Evolutionary conservation across 176 grass and related monocot species (phyloP).

Genomic region (Oryza officinalis): DNA sequence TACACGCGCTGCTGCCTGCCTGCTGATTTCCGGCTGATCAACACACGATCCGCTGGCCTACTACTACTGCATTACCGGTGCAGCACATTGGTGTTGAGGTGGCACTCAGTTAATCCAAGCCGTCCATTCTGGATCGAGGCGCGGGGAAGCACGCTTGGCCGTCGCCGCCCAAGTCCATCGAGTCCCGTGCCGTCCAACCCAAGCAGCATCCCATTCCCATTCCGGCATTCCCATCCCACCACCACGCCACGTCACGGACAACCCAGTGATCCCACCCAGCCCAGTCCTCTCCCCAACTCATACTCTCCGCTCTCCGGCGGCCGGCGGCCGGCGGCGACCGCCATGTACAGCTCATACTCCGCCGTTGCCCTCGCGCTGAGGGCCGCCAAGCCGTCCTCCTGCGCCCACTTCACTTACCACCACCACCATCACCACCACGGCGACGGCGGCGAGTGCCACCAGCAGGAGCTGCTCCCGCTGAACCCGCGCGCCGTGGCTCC

Average conservation of each 20-base stretch:
- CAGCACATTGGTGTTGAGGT: not conserved
- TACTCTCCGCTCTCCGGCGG: not conserved
- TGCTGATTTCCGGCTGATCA: not conserved
- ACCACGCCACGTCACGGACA: constrained; percentile 25
- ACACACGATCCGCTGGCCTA: not conserved
- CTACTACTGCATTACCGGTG: not conserved
- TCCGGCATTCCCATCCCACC: too few species aligned
- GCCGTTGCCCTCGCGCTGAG: constrained; percentile 39
- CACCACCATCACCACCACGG: constrained; percentile 32
- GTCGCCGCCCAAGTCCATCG: not conserved
- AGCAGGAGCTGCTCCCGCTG: constrained; percentile 32
- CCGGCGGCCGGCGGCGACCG: not conserved
- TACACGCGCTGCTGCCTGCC: not conserved
- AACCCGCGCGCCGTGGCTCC: constrained; percentile 21
- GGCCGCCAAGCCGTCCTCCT: constrained; percentile 48
- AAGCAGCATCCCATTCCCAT: too few species aligned
- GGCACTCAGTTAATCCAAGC: not conserved
- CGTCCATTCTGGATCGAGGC: not conserved
- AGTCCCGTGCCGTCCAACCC: not conserved
- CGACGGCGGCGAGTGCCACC: constrained; percentile 12
- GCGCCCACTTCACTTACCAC: constrained; percentile 30
- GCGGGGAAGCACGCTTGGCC: not conserved
- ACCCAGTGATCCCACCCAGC: not conserved
- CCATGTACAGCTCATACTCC: constrained; percentile 64
- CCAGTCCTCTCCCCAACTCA: not conserved